phyloP scores from a whole-genome alignment of 129 eudicot species.

The Silybum marianum region DNA sequence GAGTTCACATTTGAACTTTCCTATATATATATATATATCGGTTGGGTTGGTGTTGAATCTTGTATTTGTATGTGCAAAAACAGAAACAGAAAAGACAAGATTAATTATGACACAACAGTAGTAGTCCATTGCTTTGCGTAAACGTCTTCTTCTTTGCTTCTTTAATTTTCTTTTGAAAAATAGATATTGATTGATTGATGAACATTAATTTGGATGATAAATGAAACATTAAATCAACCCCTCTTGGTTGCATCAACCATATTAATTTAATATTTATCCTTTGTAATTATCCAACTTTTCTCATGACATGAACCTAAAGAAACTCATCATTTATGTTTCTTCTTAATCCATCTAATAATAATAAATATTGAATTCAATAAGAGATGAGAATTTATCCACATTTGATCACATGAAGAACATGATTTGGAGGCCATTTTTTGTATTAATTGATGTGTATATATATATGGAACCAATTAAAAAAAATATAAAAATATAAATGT shows the following conservation, averaged over 20 bases:
- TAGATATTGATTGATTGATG: not conserved
- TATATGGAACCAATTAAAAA: not conserved
- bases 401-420: not conserved
- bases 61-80: not conserved
- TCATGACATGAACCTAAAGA: not conserved
- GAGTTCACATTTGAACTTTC: too few relatives aligned
- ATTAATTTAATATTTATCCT: not conserved
- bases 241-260: not conserved
- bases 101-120: not conserved
- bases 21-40: not conserved
- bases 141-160: not conserved
- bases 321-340: too few relatives aligned
- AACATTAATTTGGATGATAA: too few relatives aligned
- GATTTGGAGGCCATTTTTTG: not conserved
- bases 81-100: not conserved
- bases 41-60: not conserved
- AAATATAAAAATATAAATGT: too few relatives aligned
- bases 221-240: not conserved
- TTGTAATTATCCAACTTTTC: not conserved
- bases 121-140: not conserved
- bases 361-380: too few relatives aligned
- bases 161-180: not conserved
- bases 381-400: not conserved
- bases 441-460: not conserved
- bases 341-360: too few relatives aligned